Conservation (phyloP, 306 rosid species). For the Cicer bijugum region DNA sequence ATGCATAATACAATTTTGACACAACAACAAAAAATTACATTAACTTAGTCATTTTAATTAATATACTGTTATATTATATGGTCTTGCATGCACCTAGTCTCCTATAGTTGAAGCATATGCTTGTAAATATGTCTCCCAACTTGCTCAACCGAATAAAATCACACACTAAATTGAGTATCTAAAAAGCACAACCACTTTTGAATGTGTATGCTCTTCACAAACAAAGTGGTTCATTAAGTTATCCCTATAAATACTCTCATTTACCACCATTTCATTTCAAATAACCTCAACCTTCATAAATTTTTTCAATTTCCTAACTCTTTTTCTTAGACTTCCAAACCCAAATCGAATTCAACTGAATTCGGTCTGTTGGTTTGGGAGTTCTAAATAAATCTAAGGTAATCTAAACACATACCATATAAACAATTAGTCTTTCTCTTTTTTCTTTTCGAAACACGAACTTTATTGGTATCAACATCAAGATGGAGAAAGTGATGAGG, state of each 20-base stretch:
- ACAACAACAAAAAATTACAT: slow-evolving; percentile 31
- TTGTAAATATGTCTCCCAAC: slow-evolving; percentile 59
- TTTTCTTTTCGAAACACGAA: slow-evolving; percentile 1
- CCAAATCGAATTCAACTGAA: slow-evolving; percentile 57
- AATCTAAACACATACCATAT: background rate
- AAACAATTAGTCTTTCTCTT: background rate
- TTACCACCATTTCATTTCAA: slow-evolving; percentile 60
- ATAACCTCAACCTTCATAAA: slow-evolving; percentile 55
- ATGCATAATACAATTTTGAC: slow-evolving; percentile 42
- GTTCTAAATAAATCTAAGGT: slow-evolving; percentile 44
- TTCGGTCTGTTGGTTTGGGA: slow-evolving; percentile 63
- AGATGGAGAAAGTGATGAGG: slow-evolving; percentile 86
- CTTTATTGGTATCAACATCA: slow-evolving; percentile 34
- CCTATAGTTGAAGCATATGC: slow-evolving; percentile 50
- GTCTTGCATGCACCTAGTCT: slow-evolving; percentile 39
- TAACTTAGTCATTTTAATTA: slow-evolving; percentile 39
- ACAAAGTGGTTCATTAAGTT: slow-evolving; percentile 45
- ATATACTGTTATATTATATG: slow-evolving; percentile 34
- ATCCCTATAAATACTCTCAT: slow-evolving; percentile 85
- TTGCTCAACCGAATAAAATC: slow-evolving; percentile 57
- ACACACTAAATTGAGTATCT: slow-evolving; percentile 60
- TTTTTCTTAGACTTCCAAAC: slow-evolving; percentile 50
- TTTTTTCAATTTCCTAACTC: slow-evolving; percentile 46
- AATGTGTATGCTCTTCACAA: slow-evolving; percentile 53
- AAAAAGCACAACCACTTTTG: slow-evolving; percentile 63